Conservation (phyloP, 495 filamentous ascomycete genomes). For the Cenococcum geophilum region DNA sequence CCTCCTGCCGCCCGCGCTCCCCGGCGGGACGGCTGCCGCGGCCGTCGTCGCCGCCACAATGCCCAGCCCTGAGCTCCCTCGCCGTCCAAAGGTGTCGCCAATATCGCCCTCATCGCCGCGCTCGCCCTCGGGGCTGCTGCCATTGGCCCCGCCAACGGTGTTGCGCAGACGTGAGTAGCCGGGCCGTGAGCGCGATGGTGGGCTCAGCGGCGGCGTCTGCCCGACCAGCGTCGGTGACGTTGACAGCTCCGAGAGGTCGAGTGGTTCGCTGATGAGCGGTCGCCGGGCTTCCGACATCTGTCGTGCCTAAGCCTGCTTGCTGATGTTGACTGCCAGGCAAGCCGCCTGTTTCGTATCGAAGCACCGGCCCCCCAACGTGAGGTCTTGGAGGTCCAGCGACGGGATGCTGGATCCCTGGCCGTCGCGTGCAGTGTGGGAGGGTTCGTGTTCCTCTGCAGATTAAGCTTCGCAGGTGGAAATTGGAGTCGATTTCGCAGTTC, state of each 20-base stretch:
- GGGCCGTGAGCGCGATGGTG: slow-evolving; percentile 12
- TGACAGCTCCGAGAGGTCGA: slow-evolving; percentile 22
- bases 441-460: too few species aligned
- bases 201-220: slow-evolving; percentile 8
- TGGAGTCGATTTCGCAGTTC: too few species aligned
- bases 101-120: slow-evolving; percentile 21
- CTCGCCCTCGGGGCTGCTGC: slow-evolving; percentile 12
- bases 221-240: not conserved
- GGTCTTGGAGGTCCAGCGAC: not conserved
- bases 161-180: slow-evolving; percentile 23
- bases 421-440: too few species aligned
- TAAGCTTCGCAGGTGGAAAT: too few species aligned
- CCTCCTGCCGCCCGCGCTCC: slow-evolving; percentile 1
- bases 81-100: slow-evolving; percentile 6
- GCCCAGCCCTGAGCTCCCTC: slow-evolving; percentile 18
- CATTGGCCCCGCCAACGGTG: slow-evolving; percentile 7
- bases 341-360: not conserved
- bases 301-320: not conserved
- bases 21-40: not conserved
- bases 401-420: too few species aligned
- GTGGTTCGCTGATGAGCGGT: slow-evolving; percentile 23
- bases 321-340: not conserved
- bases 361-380: not conserved
- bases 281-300: slow-evolving; percentile 12
- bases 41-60: slow-evolving; percentile 16